Evolutionary conservation across 805 yeast species (phyloP), one percentile per base, ranked within the genome.

Genomic region (Saccharomycopsis sp.): DNA sequence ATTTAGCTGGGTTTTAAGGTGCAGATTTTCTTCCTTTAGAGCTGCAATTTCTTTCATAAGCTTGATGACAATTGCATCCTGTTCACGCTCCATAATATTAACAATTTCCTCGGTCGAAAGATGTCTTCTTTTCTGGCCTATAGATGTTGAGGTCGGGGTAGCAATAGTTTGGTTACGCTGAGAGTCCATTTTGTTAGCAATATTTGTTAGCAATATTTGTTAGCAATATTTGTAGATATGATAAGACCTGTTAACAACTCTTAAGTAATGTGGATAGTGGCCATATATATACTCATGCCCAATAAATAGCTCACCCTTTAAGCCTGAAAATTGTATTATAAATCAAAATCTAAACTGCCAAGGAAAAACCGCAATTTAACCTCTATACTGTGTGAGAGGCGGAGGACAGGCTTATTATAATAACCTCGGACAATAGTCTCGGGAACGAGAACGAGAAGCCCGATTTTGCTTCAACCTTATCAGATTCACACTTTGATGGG

Each of bases 31-130:
- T 17, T 80, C 81, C 63, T 78, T 80, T 61, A 86, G 69, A 3
- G 63, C 59, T 24, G 74, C 74, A 41, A 86, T 84, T 66, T 86
- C 89, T 56, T 79, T 78, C 82, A 84, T 85, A 49, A 86, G 72
- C 67, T 78, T 80, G 66, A 85, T 72, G 19, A 86, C 91, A 23
- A 85, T 83, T 1, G 87, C 89, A 66, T 86, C 92, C 68, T 86
- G 91, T 69, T 86, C 90, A 56, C 83, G 75, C 65, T 86, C 92
- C 84, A 86, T 81, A 41, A 76, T 67, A 66, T 83, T 84, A 44
- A 83, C 77, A 19, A 81, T 73, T 61, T 81, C 79, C 29, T 78
- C 85, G 7, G 76, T 73, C 44, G 71, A 72, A 47, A 73, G 69
- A 49, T 65, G 55, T 56, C 64, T 62, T 14, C 20, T 53, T 44